Evolutionary conservation across 2,329 filamentous ascomycete genomes (phyloP), one percentile per base, ranked within the genome.

Genomic region (Purpureocillium lavendulum): DNA sequence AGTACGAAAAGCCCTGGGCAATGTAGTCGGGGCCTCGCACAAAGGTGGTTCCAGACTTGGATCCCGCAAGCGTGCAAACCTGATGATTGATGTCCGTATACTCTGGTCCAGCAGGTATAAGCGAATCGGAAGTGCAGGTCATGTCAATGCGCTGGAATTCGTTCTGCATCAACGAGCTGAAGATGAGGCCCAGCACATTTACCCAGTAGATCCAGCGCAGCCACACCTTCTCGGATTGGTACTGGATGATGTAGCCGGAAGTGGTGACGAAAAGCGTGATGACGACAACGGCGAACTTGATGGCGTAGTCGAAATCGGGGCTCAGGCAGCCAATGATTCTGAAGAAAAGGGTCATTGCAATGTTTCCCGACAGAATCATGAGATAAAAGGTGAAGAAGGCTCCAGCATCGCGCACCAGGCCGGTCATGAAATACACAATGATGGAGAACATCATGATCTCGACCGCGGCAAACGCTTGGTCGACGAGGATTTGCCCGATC

Each of bases 191-290:
- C 0, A 89, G 65, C 0, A 80, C 71, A 44, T 88, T 87, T 58
- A 88, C 66, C 67, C 81, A 90, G 62, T 80, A 86, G 44, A 90
- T 80, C 86, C 86, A 92, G 14, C 82, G 69, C 6, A 89, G 58
- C 81, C 85, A 90, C 4, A 81, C 78, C 49, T 87, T 82, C 50
- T 85, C 76, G 2, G 69, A 75, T 36, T 82, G 74, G 56, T 84
- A 88, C 56, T 88, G 86, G 43, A 94, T 90, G 32, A 94, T 64
- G 59, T 92, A 94, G 4, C 87, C 87, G 1, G 80, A 83, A 0
- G 86, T 92, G 15, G 87, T 68, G 18, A 92, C 77, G 50, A 89
- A 87, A n/a, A 89, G 63, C 0, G 84, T 89, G 47, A 94, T 87
- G 38, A 87, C 73, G 1, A 87, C 70, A 5, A 86, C 80, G 7